Conservation (phyloP, 1,139 yeast species). For the Saccharomycopsis hybrid region DNA sequence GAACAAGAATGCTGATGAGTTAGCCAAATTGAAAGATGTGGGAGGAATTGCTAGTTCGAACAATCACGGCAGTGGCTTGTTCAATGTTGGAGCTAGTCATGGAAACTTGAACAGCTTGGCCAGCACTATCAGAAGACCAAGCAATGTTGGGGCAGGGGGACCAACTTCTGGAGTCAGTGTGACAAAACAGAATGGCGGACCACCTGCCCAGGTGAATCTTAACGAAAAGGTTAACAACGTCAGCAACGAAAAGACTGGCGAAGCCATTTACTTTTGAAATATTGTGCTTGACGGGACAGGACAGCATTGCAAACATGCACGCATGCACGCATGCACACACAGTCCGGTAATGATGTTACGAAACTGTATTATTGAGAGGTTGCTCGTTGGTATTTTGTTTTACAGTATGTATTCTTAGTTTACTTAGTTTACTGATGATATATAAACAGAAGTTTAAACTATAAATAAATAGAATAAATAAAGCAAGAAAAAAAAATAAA, state of each 20-base stretch:
- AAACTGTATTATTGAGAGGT: too few species aligned
- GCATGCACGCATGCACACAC: too few species aligned
- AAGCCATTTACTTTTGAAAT: background rate
- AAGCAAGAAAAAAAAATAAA: too few species aligned
- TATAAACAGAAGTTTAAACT: too few species aligned
- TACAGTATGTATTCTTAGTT: too few species aligned
- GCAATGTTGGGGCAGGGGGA: background rate
- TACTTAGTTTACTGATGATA: too few species aligned
- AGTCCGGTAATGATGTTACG: too few species aligned
- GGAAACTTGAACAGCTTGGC: background rate
- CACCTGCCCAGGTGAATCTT: background rate
- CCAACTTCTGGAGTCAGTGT: background rate
- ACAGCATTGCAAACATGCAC: too few species aligned
- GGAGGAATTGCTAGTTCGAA: background rate
- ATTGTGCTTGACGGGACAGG: too few species aligned
- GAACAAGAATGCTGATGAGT: constrained; percentile 33
- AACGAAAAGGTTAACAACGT: background rate
- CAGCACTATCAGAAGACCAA: background rate
- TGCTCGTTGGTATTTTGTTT: too few species aligned
- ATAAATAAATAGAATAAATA: too few species aligned
- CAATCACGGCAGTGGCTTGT: background rate
- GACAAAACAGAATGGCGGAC: background rate
- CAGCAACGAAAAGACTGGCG: background rate
- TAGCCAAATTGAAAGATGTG: constrained; percentile 7
- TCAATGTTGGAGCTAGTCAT: background rate